Base-by-base conservation (phyloP, 768 basidiomycete genomes). In the Infundibulicybe gibba region DNA sequence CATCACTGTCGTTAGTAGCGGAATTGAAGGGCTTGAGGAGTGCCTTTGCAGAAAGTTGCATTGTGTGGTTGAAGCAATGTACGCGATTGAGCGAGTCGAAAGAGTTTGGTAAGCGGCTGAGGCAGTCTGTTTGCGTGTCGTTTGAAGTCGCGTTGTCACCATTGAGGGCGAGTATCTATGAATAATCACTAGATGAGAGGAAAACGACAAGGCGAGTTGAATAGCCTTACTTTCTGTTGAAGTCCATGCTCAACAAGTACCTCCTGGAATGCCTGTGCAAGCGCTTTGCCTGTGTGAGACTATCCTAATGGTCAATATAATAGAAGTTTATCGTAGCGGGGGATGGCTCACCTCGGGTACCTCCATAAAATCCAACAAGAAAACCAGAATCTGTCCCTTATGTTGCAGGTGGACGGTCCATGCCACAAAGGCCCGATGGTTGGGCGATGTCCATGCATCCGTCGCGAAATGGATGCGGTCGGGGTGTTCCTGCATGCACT, bases 401-500 rank as follows among this genome's bases (percentile, higher is more conserved):
- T 32, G n/a, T 14, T 49, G 35, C 6, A 32, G 40, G 14, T 49
- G 47, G 2, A 45, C 48, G 1, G 48, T 49, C 12, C 49, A 16
- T 9, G 43, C 51, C 16, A 52, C 38, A 41, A 48, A 52, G 9
- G 38, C 41, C 16, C 19, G 14, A 16, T 49, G 50, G 37, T 51
- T 52, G 6, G 49, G 49, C 31, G 44, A 49, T 16, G 45, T 45
- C 49, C 48, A 49, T 3, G 20, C 31, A 32, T 49, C 44, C 8
- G 25, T 47, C 1, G 48, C 53, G 40, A 54, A 58, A 35, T 44
- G 55, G 21, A 58, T 20, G 12, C n/a, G 19, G 3, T 48, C 37
- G 8, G 33, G 14, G 30, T 56, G 43, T 25, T 51, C 44, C 50
- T 48, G 20, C 39, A 2, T 3, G 16, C 10, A 12, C 11, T 17